Evolutionary conservation across 495 filamentous ascomycete genomes (phyloP).

Genomic region (Aspergillus taichungensis): DNA sequence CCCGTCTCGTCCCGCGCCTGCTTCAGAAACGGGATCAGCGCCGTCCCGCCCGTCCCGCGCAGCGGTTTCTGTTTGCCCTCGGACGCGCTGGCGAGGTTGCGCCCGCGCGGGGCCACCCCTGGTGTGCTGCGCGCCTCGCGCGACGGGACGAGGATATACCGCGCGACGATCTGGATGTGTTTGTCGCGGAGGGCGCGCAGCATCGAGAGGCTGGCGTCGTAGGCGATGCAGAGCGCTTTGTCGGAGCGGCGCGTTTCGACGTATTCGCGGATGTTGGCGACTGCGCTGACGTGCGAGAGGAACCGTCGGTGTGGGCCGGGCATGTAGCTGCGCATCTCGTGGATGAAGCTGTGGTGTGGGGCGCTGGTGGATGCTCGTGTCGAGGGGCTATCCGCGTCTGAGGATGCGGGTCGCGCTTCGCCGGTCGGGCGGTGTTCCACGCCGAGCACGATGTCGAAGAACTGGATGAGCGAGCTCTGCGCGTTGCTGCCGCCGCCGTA

Average conservation of each 20-base stretch:
- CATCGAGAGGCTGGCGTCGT: slow-evolving; percentile 86
- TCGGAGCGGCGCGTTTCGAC: slow-evolving; percentile 58
- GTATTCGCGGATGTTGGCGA: slow-evolving; percentile 84
- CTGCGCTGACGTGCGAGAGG: slow-evolving; percentile 64
- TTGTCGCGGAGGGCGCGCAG: slow-evolving; percentile 84
- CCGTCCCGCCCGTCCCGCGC: slow-evolving; percentile 85
- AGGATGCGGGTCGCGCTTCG: slow-evolving; percentile 33
- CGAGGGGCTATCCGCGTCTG: slow-evolving; percentile 15
- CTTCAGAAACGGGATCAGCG: slow-evolving; percentile 87
- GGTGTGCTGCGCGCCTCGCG: slow-evolving; percentile 38
- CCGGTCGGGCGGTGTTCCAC: slow-evolving; percentile 90
- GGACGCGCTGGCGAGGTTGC: slow-evolving; percentile 57
- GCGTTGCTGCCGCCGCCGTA: slow-evolving; percentile 90
- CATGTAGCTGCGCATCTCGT: slow-evolving; percentile 97
- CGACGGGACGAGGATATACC: slow-evolving; percentile 77
- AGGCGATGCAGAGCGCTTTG: slow-evolving; percentile 63
- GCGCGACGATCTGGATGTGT: slow-evolving; percentile 91
- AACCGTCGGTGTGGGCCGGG: slow-evolving; percentile 86
- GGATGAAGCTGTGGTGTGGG: slow-evolving; percentile 79
- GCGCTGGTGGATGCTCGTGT: slow-evolving; percentile 45
- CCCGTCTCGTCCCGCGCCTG: slow-evolving; percentile 94
- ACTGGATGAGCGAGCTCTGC: slow-evolving; percentile 89
- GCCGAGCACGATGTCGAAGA: slow-evolving; percentile 87
- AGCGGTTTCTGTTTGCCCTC: slow-evolving; percentile 43
- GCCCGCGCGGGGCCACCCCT: slow-evolving; percentile 26